Evolutionary conservation across 345 rosid species (phyloP).

Genomic region (Brassica incana): DNA sequence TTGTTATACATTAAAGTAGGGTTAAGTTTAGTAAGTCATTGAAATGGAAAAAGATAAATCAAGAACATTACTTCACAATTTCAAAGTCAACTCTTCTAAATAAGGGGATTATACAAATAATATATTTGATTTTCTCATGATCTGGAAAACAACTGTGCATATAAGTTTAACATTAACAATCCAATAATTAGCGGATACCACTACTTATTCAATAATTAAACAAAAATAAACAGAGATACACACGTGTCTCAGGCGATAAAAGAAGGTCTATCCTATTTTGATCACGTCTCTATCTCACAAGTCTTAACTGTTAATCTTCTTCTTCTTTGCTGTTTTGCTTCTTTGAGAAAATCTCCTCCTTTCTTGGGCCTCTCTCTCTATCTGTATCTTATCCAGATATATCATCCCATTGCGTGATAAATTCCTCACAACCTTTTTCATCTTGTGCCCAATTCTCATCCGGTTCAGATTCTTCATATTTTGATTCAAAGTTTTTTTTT

Average conservation of each 20-base stretch:
- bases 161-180: neutral
- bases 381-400: slow-evolving; percentile 15
- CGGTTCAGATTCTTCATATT: neutral
- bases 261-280: slow-evolving; percentile 1
- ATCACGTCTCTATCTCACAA: slow-evolving; percentile 21
- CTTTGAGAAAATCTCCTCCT: slow-evolving; percentile 21
- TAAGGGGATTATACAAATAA: slow-evolving; percentile 1
- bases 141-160: slow-evolving; percentile 21
- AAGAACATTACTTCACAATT: neutral
- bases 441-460: slow-evolving; percentile 17
- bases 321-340: neutral
- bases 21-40: neutral
- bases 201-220: neutral
- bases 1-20: neutral
- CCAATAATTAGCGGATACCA: neutral
- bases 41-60: neutral
- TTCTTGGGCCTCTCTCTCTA: slow-evolving; percentile 21
- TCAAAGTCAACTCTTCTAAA: neutral
- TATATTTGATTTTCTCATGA: neutral
- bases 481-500: neutral
- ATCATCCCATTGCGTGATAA: slow-evolving; percentile 5
- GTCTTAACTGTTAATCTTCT: slow-evolving; percentile 16
- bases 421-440: slow-evolving; percentile 25
- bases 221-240: neutral
- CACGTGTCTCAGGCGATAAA: slow-evolving; percentile 6